Percentiles rank a stretch among this genome's conserved stretches.
phyloP scores from a whole-genome alignment of 331 rosid genomes.

The Malus hybrid region DNA sequence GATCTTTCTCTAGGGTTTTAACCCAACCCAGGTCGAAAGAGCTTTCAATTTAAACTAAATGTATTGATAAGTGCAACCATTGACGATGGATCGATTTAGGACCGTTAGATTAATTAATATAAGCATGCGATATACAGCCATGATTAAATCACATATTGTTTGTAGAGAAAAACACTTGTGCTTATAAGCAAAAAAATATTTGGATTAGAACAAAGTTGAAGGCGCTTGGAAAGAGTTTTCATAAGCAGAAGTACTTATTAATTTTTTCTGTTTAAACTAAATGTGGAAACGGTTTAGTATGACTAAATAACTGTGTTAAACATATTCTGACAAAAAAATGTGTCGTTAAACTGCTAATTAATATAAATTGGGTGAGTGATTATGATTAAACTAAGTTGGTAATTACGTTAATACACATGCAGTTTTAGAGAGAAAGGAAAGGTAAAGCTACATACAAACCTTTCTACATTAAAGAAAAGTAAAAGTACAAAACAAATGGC shows the following conservation, averaged over 20 bases:
- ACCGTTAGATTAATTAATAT: neutral
- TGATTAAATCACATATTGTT: neutral
- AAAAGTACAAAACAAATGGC: slow-evolving; percentile 12
- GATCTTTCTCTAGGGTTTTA: slow-evolving; percentile 36
- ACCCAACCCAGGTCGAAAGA: slow-evolving; percentile 12
- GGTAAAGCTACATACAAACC: neutral
- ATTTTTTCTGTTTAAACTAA: neutral
- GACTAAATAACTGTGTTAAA: neutral
- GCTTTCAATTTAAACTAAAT: slow-evolving; percentile 15
- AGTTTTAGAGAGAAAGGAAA: neutral
- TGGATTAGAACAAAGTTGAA: no score
- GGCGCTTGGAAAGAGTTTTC: neutral
- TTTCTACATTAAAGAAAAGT: neutral
- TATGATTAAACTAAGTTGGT: neutral
- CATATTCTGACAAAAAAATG: neutral
- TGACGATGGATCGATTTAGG: neutral
- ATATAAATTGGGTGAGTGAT: neutral
- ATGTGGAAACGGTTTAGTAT: neutral
- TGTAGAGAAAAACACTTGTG: neutral
- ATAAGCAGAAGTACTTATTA: neutral
- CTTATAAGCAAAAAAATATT: neutral
- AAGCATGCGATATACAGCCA: neutral
- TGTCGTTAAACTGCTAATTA: neutral
- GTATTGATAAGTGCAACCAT: neutral
- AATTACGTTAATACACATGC: neutral